Percentiles rank a stretch among this genome's conserved stretches.
phyloP scores from a whole-genome alignment of 257 asterid genomes.

The Solanum pinnatisectum region DNA sequence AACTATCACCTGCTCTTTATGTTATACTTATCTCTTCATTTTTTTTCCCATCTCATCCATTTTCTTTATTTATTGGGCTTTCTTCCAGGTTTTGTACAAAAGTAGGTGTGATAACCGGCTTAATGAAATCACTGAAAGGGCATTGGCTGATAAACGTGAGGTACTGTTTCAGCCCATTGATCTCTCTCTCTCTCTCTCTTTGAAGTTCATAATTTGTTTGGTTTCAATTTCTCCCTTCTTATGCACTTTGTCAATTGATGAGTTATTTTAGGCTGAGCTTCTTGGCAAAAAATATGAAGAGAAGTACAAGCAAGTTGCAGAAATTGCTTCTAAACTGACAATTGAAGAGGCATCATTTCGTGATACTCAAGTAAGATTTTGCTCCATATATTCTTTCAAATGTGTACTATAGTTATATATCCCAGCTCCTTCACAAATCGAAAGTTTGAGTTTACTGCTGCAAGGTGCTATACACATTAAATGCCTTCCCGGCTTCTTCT shows the following conservation, averaged over 20 bases:
- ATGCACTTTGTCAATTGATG: not conserved
- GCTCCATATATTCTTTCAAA: not conserved
- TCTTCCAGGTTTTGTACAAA: slow-evolving; percentile 76
- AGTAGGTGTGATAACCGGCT: slow-evolving; percentile 98
- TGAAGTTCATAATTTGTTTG: not conserved
- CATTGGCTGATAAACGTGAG: slow-evolving; percentile 88
- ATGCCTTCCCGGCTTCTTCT: not conserved
- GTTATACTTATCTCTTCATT: not conserved
- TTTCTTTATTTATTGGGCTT: not conserved
- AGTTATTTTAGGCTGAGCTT: slow-evolving; percentile 60
- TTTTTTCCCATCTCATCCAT: not conserved
- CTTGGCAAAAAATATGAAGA: slow-evolving; percentile 91
- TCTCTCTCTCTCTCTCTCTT: not conserved
- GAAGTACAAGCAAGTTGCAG: slow-evolving; percentile 86
- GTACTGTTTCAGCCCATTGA: slow-evolving; percentile 23
- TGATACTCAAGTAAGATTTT: slow-evolving; percentile 55
- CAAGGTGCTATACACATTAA: not conserved
- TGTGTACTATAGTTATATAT: not conserved
- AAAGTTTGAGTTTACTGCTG: not conserved
- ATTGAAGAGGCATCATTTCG: slow-evolving; percentile 95
- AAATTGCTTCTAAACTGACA: slow-evolving; percentile 87
- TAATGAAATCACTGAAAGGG: slow-evolving; percentile 96
- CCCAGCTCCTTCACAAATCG: not conserved
- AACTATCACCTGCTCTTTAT: not conserved
- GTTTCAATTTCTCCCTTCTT: not conserved